Evolutionary conservation across 257 asterid species (phyloP).

Genomic region (Handroanthus guayacan): DNA sequence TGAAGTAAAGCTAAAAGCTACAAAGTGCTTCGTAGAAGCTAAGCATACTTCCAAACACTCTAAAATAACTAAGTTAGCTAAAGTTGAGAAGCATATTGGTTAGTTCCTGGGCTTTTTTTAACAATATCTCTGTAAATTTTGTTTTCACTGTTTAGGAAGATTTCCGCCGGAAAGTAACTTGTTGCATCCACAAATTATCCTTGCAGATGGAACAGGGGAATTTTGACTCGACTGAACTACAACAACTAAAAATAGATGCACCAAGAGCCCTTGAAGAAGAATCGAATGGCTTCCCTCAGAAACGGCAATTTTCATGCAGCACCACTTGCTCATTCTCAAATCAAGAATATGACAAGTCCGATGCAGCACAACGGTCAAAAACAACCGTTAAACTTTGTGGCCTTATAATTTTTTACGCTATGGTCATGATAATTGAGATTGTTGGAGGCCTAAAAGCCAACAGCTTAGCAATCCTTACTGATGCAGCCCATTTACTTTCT

Average conservation of each 20-base stretch:
- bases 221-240: constrained; percentile 37
- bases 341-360: constrained; percentile 44
- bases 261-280: constrained; percentile 36
- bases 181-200: constrained; percentile 13
- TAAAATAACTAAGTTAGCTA: no score
- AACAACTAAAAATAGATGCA: constrained; percentile 37
- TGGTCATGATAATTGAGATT: constrained; percentile 70
- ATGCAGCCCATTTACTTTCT: constrained; percentile 78
- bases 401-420: constrained; percentile 57
- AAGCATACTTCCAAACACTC: no score
- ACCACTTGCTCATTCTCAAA: constrained; percentile 69
- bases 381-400: constrained; percentile 63
- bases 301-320: constrained; percentile 53
- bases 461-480: constrained; percentile 81
- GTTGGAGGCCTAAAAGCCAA: constrained; percentile 79
- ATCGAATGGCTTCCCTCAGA: constrained; percentile 29
- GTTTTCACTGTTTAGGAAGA: no score
- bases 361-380: constrained; percentile 62
- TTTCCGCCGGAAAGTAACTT: background rate
- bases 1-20: no score
- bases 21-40: no score
- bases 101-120: no score
- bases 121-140: no score
- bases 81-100: no score
- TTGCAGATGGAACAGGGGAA: constrained; percentile 59